Percentiles rank a stretch among this genome's conserved stretches.
These are phyloP conservation scores for Telopea speciosissima DNA, from an alignment of 177 flowering plant genomes.

Conservation along the genomic window DNA sequence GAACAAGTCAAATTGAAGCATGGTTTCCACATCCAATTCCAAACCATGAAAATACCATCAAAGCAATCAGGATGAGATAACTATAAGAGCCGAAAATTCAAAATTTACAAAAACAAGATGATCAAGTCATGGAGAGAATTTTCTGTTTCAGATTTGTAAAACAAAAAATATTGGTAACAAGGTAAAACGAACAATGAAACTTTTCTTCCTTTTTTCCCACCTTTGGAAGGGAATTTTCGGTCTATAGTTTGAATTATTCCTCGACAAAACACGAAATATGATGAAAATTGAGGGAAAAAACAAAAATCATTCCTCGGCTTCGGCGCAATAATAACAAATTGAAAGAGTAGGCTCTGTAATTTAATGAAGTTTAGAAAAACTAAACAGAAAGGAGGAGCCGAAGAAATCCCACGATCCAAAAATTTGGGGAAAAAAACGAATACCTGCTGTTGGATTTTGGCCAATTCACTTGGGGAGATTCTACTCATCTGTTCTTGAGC, in stretches of 20 bases:
- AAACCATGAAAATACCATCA: not conserved
- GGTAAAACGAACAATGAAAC: not conserved
- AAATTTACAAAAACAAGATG: not conserved
- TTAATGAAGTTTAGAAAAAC: not conserved
- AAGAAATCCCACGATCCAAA: not conserved
- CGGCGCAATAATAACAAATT: too few relatives aligned
- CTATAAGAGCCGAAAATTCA: not conserved
- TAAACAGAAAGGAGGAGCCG: not conserved
- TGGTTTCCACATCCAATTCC: conserved; percentile 1
- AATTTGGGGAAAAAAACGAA: not conserved
- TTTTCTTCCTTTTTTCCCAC: not conserved
- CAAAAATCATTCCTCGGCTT: not conserved
- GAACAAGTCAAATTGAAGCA: not conserved
- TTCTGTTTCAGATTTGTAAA: not conserved
- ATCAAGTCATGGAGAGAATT: not conserved
- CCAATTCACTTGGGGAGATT: conserved; percentile 73
- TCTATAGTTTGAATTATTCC: not conserved
- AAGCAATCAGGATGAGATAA: not conserved
- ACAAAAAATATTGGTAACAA: not conserved
- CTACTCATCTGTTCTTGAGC: conserved; percentile 98
- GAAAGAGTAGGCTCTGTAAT: not conserved
- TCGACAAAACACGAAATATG: not conserved
- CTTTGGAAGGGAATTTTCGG: not conserved
- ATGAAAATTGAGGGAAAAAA: too few relatives aligned
- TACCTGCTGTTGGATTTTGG: conserved; percentile 90